Base-by-base conservation (phyloP, 1,139 yeast species). In the Debaryomycetaceae sp. region DNA sequence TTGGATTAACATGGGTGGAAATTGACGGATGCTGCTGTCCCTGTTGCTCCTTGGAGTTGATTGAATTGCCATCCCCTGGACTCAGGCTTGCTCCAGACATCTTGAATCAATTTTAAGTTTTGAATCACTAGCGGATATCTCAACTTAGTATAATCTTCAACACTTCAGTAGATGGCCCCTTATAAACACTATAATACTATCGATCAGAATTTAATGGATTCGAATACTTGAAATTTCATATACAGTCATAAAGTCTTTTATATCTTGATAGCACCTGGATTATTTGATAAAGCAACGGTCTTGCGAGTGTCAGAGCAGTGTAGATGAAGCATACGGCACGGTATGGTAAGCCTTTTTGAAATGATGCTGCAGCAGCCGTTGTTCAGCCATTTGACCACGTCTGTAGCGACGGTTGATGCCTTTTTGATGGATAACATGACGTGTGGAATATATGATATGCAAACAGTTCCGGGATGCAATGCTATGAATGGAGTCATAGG, bases 361-460 rank as follows among this genome's bases (percentile, higher is more conserved):
- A 50, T 51, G 40, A 46, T 48, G 49, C 49, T 44, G 45, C 49
- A 49, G 35, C 37, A 43, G 43, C 33, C 48, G n/a, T 45, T 38
- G 7, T 49, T 47, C 39, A 22, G 39, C 17, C 54, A 49, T 37
- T 49, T 67, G 35, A 46, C 63, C 6, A 65, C 73, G 0, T 60
- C 64, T 8, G 46, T 68, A 11, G 59, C 66, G 1, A 45, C 64
- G 5, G 51, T 70, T 13, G 73, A 68, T 47, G 47, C 50, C 36
- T 49, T 62, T 31, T 44, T 58, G 37, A 42, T 47, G 17, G 47
- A 45, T 39, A 48, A 42, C 31, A 49, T 36, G 40, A 51, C 36
- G 36, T 56, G 50, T 34, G 62, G 65, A 31, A 57, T 72, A 6
- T 63, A 62, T 48, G 77, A 73, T 49, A 57, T 72, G 44, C 77